Evolutionary conservation across 1,284 basidiomycete genomes (phyloP).

Genomic region (Sparassis latifolia): DNA sequence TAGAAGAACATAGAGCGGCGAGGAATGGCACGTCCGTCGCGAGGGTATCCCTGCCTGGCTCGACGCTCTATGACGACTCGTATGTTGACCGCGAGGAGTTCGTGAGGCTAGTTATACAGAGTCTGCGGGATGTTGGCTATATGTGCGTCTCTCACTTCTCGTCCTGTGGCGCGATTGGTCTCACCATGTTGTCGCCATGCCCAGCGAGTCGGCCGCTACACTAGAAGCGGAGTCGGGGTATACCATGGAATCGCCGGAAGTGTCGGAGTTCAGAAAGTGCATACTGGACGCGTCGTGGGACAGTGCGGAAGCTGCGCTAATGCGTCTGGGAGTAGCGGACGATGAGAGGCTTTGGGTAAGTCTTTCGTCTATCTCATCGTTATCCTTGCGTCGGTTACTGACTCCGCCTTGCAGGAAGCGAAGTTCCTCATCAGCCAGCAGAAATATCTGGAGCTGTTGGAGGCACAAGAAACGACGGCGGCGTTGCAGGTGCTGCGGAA

Average conservation of each 20-base stretch:
- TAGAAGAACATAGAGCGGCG: conserved; percentile 24
- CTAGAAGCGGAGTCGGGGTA: conserved; percentile 93
- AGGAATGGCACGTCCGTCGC: conserved; percentile 35
- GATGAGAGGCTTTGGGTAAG: conserved; percentile 63
- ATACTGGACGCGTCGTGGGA: conserved; percentile 84
- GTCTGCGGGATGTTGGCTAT: conserved; percentile 89
- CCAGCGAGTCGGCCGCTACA: conserved; percentile 81
- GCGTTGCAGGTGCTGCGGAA: conserved; percentile 84
- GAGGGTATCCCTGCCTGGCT: conserved; percentile 61
- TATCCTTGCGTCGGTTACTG: conserved; percentile 13
- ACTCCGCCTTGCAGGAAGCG: conserved; percentile 50
- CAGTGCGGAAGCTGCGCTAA: conserved; percentile 70
- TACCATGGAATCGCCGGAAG: conserved; percentile 73
- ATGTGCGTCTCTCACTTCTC: conserved; percentile 49
- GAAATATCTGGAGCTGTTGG: conserved; percentile 94
- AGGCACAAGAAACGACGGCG: conserved; percentile 72
- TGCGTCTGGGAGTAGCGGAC: conserved; percentile 60
- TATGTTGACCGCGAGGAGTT: conserved; percentile 86
- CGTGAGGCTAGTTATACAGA: conserved; percentile 86
- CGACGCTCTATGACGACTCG: conserved; percentile 69
- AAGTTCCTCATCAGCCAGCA: conserved; percentile 89
- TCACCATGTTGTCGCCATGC: conserved; percentile 6
- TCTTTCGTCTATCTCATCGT: conserved; percentile 6
- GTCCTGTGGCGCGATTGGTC: not conserved
- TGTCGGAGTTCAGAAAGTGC: conserved; percentile 76